Base-by-base conservation (phyloP, 371 early-diverging fungal genomes). In the Haplosporangium sp. region DNA sequence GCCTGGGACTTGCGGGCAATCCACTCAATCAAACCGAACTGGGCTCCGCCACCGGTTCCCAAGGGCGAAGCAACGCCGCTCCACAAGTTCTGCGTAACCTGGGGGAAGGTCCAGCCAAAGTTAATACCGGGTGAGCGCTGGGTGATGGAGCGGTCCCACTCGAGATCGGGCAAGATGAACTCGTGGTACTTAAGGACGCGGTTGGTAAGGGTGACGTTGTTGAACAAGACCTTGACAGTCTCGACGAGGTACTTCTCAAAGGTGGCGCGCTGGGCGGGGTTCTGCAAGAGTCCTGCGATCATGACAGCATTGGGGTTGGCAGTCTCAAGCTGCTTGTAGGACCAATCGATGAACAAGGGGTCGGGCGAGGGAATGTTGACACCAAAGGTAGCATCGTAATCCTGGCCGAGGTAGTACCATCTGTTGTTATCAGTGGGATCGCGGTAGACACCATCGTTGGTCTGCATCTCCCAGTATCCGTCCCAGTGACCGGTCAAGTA, bases 321-420 rank as follows among this genome's bases (percentile, higher is more conserved):
- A 5, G 67, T 46, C 42, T 84, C 83, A 70, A 52, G 86, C 4
- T 73, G 64, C 52, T 80, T 86, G 81, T 85, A 87, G 14, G 83
- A 82, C 54, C 84, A 76, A 47, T 62, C 59, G 40, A 79, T 53
- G 47, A 82, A 84, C 14, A 43, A 66, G 46, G 67, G 67, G 47
- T 84, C 80, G 21, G 62, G 55, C 13, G 54, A 69, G 40, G 63
- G 83, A 37, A 85, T 60, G 62, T 86, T 87, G 67, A 87, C 79
- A 74, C 87, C 87, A 66, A 87, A 87, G 46, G 87, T 87, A 23
- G 81, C 87, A 64, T 87, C 87, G 52, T 81, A 87, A 48, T 87
- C 87, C 80, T 87, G 88, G 23, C 82, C 86, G 38, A 87, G 58
- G 64, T 69, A 87, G 69, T 82, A 84, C 85, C 85, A 85, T 20